Conservation (phyloP, 306 rosid species). For the Fragaria ananassa region DNA sequence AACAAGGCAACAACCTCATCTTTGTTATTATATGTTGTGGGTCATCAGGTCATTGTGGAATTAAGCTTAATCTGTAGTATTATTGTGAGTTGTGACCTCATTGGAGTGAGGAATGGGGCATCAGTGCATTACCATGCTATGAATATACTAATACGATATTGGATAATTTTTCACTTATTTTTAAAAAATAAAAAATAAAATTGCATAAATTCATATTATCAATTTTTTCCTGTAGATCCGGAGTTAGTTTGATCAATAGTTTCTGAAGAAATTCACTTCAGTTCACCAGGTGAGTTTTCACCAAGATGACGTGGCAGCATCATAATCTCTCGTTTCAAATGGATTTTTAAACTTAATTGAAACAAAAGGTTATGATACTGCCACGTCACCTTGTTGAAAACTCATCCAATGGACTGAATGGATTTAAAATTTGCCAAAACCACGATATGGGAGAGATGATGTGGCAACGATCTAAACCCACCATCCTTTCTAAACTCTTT, state of each 20-base stretch:
- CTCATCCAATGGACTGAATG: neutral
- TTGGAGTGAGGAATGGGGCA: neutral
- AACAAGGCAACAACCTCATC: neutral
- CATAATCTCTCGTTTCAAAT: too few relatives aligned
- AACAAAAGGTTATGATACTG: too few relatives aligned
- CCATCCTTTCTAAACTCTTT: neutral
- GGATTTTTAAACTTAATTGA: too few relatives aligned
- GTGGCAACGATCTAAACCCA: neutral
- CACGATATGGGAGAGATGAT: neutral
- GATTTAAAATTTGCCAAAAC: neutral
- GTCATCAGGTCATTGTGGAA: neutral
- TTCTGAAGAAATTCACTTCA: too few relatives aligned
- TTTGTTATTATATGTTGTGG: neutral
- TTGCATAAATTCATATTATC: neutral
- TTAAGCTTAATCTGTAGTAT: neutral
- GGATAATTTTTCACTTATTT: neutral
- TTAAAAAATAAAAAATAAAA: too few relatives aligned
- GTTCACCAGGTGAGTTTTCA: too few relatives aligned
- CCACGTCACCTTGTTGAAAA: too few relatives aligned
- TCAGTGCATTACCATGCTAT: neutral
- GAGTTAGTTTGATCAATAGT: neutral
- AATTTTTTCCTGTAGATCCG: neutral
- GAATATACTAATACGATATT: neutral
- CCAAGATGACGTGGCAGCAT: too few relatives aligned
- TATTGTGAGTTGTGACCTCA: neutral